These are phyloP conservation scores for Ascoidea asiatica DNA, from an alignment of 805 yeast genomes.

Conservation along the genomic window DNA sequence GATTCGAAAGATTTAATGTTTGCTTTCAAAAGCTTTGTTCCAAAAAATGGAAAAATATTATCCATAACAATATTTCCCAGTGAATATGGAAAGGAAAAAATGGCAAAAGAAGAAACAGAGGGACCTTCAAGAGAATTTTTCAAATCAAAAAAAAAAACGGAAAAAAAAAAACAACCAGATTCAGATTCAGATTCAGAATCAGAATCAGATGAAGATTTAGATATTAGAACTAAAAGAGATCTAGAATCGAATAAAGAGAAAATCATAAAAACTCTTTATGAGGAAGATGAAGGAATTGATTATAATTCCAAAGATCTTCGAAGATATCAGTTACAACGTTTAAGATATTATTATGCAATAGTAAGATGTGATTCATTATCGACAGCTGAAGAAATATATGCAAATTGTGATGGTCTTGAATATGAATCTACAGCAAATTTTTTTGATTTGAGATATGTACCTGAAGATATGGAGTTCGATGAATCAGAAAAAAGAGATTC, in stretches of 20 bases:
- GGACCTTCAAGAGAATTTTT: constrained; percentile 90
- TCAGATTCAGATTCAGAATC: constrained; percentile 33
- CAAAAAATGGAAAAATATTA: constrained; percentile 29
- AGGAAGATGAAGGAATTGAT: constrained; percentile 73
- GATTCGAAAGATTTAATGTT: constrained; percentile 80
- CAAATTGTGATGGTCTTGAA: constrained; percentile 88
- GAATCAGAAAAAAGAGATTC: constrained; percentile 49
- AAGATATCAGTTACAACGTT: constrained; percentile 82
- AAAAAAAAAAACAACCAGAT: constrained; percentile 20
- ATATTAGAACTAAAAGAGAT: constrained; percentile 10
- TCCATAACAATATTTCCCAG: constrained; percentile 74
- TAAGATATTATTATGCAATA: constrained; percentile 87
- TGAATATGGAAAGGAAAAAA: constrained; percentile 84
- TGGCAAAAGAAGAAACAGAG: constrained; percentile 78
- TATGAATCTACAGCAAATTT: constrained; percentile 91
- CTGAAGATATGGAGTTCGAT: constrained; percentile 84
- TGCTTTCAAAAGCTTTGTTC: constrained; percentile 75
- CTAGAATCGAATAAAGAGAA: constrained; percentile 26
- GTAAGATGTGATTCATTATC: constrained; percentile 63
- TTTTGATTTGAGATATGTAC: constrained; percentile 85
- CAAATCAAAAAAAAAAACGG: constrained; percentile 27
- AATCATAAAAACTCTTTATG: constrained; percentile 59
- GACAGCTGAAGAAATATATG: constrained; percentile 67
- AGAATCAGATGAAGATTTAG: constrained; percentile 23
- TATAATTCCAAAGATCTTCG: constrained; percentile 76